Evolutionary conservation across 1,139 yeast species (phyloP).

Genomic region (Debaryomycetaceae sp.): DNA sequence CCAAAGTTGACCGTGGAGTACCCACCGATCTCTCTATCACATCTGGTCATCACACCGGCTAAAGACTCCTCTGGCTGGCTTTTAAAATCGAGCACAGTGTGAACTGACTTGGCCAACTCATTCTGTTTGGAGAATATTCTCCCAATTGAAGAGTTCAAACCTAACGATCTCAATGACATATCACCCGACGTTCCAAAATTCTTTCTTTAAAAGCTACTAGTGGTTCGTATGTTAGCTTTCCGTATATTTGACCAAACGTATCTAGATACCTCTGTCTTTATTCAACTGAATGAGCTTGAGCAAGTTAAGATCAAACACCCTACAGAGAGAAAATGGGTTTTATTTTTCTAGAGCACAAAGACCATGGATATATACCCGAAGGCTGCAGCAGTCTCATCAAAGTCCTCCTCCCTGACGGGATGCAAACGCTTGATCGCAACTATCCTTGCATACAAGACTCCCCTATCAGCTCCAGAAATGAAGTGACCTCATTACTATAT

Average conservation of each 20-base stretch:
- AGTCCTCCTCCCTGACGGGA: neutral
- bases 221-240: too few relatives aligned
- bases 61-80: conserved; percentile 39
- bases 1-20: conserved; percentile 63
- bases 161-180: conserved; percentile 46
- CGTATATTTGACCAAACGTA: too few relatives aligned
- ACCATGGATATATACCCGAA: neutral
- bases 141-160: conserved; percentile 35
- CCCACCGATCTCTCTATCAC: conserved; percentile 78
- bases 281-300: too few relatives aligned
- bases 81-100: conserved; percentile 55
- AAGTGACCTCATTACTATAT: neutral
- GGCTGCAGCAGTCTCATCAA: neutral
- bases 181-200: neutral
- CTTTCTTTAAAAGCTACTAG: too few relatives aligned
- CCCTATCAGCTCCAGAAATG: neutral
- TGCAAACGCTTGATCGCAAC: neutral
- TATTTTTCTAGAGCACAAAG: neutral
- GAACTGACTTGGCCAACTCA: conserved; percentile 28
- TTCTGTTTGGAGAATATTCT: conserved; percentile 34
- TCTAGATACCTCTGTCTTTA: too few relatives aligned
- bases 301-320: neutral
- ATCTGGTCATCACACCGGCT: conserved; percentile 52
- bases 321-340: neutral
- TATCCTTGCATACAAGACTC: neutral